Percentiles rank a stretch among this genome's conserved stretches.
Evolutionary conservation across 768 basidiomycete genomes (phyloP).

Genomic region (Candolleomyces eurysporus): DNA sequence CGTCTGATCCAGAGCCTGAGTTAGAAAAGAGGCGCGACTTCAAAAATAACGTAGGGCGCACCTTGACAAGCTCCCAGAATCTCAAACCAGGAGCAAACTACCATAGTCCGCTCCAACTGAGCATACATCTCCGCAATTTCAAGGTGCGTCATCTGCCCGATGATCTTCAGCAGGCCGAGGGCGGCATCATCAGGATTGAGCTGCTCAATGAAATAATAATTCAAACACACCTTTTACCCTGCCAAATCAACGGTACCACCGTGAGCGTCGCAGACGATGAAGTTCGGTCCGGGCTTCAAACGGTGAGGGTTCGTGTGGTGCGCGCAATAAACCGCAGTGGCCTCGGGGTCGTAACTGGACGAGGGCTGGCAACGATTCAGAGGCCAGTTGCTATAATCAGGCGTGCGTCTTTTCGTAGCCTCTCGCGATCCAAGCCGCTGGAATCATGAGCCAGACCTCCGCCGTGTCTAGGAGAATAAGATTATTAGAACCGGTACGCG

Average conservation of each 20-base stretch:
- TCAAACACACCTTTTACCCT: constrained; percentile 51
- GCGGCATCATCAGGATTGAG: too few species aligned
- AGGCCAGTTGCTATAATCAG: constrained; percentile 81
- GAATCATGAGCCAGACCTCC: constrained; percentile 84
- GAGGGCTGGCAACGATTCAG: constrained; percentile 67
- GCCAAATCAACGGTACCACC: constrained; percentile 72
- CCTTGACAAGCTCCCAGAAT: constrained; percentile 79
- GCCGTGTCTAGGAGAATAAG: constrained; percentile 56
- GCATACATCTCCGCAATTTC: constrained; percentile 93
- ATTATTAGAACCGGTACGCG: constrained; percentile 6
- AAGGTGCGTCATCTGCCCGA: constrained; percentile 75
- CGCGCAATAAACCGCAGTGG: constrained; percentile 50
- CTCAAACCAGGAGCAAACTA: constrained; percentile 84
- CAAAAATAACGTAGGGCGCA: constrained; percentile 12
- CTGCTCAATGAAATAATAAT: too few species aligned
- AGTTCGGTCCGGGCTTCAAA: constrained; percentile 76
- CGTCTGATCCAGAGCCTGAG: constrained; percentile 20
- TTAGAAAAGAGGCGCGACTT: not conserved
- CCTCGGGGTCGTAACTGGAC: constrained; percentile 57
- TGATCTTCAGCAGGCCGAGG: constrained; percentile 45
- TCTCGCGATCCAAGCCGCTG: constrained; percentile 87
- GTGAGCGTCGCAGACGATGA: constrained; percentile 91
- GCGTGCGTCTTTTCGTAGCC: constrained; percentile 83
- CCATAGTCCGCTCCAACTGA: constrained; percentile 87
- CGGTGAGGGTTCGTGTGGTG: constrained; percentile 84